A percentile compares a stretch with the other conserved stretches of the same genome.
phyloP scores from a whole-genome alignment of 2,329 filamentous ascomycete genomes.

The Cercospora brassicicola region DNA sequence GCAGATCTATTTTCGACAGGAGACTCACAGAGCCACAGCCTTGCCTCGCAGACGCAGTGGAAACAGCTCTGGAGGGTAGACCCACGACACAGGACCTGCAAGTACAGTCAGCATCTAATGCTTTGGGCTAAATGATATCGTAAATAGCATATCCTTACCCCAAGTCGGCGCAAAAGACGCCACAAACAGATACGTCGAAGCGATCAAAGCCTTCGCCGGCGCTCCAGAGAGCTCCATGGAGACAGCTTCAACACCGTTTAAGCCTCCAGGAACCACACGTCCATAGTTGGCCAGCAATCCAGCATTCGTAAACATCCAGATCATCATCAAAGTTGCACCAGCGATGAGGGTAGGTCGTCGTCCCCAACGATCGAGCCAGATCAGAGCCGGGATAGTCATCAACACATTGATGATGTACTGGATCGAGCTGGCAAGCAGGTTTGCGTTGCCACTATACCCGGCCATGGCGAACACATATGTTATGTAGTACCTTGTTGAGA shows the following conservation, averaged over 20 bases:
- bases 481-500: conserved; percentile 19
- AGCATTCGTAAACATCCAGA: conserved; percentile 63
- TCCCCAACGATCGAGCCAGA: conserved; percentile 75
- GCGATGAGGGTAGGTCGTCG: conserved; percentile 66
- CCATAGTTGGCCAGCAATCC: conserved; percentile 65
- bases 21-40: conserved; percentile 53
- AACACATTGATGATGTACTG: conserved; percentile 74
- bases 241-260: conserved; percentile 43
- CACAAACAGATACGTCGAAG: conserved; percentile 72
- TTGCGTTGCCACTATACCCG: conserved; percentile 55
- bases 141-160: conserved; percentile 42
- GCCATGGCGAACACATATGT: conserved; percentile 71
- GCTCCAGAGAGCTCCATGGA: conserved; percentile 43
- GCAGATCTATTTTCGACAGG: no score
- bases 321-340: conserved; percentile 64
- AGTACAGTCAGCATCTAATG: background rate
- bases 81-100: conserved; percentile 57
- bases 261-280: conserved; percentile 38
- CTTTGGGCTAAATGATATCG: no score
- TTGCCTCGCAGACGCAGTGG: conserved; percentile 61
- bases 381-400: conserved; percentile 73
- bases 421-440: conserved; percentile 66
- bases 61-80: conserved; percentile 67
- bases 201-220: conserved; percentile 51
- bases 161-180: conserved; percentile 58